Base-by-base conservation (phyloP, 768 basidiomycete species). In the Mycena rebaudengoi region DNA sequence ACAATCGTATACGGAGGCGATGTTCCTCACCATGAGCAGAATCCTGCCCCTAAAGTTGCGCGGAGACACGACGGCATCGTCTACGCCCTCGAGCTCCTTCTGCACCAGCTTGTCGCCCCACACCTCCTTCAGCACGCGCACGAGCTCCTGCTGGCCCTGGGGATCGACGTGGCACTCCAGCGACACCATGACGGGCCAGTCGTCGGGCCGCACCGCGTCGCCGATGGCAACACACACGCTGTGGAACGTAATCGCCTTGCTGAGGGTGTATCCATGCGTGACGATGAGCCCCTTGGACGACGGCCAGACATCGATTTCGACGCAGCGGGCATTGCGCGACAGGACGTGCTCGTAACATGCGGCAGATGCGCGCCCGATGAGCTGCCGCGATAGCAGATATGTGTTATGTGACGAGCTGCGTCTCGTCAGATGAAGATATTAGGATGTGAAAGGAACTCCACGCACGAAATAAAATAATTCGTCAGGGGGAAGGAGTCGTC, bases 241-340 rank as follows among this genome's bases (percentile, higher is more conserved):
- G 23, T 79, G 55, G 58, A 90, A 86, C 1, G 83, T 70, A 5
- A 88, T 79, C 29, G 82, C 79, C 66, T 81, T 80, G 65, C 81
- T 85, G 60, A 88, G 78, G 2, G 88, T 89, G 66, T 85, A 78
- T 1, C 88, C 88, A 64, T 89, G 88, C 0, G 85, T 89, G 30
- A 89, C 87, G 50, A 87, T 74, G 13, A 83, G 79, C 0, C 86
- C 86, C 39, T 81, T 78, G 7, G 78, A 74, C 0, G 84, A 83
- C 6, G 85, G 80, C 88, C 89, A 91, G 8, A 88, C 88, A 65
- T 91, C 88, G 50, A 90, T 87, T 69, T 91, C 88, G 77, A 89
- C 84, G 66, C 87, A 88, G 20, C 87, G 82, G 10, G 82, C 85
- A 48, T 80, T 77, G 6, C 82, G 79, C 30, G 74, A 76, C 18